phyloP scores from a whole-genome alignment of 805 yeast species.

The Candida koratica region DNA sequence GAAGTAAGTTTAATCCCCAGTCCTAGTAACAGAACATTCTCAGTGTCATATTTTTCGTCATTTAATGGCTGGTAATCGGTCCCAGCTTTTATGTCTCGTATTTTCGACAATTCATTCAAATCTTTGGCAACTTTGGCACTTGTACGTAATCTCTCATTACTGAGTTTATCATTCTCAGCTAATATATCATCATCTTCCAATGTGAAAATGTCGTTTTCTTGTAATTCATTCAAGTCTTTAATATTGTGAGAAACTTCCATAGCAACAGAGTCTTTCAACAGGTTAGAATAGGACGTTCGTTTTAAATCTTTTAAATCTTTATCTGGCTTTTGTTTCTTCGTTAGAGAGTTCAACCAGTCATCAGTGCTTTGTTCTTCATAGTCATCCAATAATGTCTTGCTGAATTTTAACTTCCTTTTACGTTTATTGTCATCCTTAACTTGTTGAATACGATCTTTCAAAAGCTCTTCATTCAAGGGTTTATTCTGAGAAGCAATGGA shows the following conservation, averaged over 20 bases:
- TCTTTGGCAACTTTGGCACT: slow-evolving; percentile 27
- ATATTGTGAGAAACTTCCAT: slow-evolving; percentile 45
- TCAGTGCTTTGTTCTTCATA: slow-evolving; percentile 32
- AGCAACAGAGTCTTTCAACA: slow-evolving; percentile 17
- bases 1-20: slow-evolving; percentile 2
- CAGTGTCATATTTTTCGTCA: slow-evolving; percentile 16
- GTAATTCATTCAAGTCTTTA: slow-evolving; percentile 34
- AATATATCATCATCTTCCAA: slow-evolving; percentile 47
- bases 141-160: slow-evolving; percentile 31
- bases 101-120: slow-evolving; percentile 18
- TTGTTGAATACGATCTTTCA: slow-evolving; percentile 15
- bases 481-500: neutral
- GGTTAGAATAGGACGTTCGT: too few relatives aligned
- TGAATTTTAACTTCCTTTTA: slow-evolving; percentile 20
- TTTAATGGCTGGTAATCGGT: slow-evolving; percentile 3
- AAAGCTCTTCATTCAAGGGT: slow-evolving; percentile 10
- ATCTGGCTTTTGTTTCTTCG: slow-evolving; percentile 5
- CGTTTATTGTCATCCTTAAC: slow-evolving; percentile 20
- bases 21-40: slow-evolving; percentile 6
- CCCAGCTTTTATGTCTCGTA: slow-evolving; percentile 8
- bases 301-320: neutral
- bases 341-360: slow-evolving; percentile 37
- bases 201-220: slow-evolving; percentile 51
- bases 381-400: slow-evolving; percentile 22
- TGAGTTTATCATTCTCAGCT: slow-evolving; percentile 32